Percentiles rank a stretch among this genome's conserved stretches.
phyloP scores from a whole-genome alignment of 208 protist species.

The Naegleria fowleri region DNA sequence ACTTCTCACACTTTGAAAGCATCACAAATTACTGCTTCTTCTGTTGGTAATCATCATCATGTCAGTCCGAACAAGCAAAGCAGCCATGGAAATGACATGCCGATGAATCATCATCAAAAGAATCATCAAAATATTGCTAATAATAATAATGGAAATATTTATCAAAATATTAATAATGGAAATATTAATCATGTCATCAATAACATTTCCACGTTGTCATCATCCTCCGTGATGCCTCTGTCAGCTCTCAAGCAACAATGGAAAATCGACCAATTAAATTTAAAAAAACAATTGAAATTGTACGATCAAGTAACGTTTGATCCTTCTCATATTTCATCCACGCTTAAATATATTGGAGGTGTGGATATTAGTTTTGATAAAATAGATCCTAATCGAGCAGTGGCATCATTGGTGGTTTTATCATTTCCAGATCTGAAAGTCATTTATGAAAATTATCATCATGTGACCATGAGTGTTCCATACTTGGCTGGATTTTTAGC shows the following conservation, averaged over 20 bases:
- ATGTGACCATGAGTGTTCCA: background rate
- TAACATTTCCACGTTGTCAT: too few relatives aligned
- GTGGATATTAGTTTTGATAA: constrained; percentile 4
- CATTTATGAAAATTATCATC: background rate
- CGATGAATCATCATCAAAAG: too few relatives aligned
- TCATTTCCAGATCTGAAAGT: constrained; percentile 23
- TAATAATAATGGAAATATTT: too few relatives aligned
- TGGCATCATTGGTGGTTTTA: background rate
- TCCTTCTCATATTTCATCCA: background rate
- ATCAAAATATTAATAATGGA: too few relatives aligned
- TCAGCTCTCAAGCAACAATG: background rate
- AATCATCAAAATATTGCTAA: too few relatives aligned
- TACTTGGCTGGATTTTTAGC: background rate
- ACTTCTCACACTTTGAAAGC: too few relatives aligned
- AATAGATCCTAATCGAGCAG: background rate
- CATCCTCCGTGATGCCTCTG: too few relatives aligned
- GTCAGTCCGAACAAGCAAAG: too few relatives aligned
- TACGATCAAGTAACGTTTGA: background rate
- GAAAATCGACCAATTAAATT: background rate
- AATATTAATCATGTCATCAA: too few relatives aligned
- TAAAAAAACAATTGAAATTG: background rate
- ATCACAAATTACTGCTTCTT: too few relatives aligned
- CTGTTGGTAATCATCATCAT: too few relatives aligned
- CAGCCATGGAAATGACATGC: too few relatives aligned
- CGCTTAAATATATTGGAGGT: constrained; percentile 17